Conservation (phyloP, 2,329 filamentous ascomycete species). For the Metarhizium anisopliae region DNA sequence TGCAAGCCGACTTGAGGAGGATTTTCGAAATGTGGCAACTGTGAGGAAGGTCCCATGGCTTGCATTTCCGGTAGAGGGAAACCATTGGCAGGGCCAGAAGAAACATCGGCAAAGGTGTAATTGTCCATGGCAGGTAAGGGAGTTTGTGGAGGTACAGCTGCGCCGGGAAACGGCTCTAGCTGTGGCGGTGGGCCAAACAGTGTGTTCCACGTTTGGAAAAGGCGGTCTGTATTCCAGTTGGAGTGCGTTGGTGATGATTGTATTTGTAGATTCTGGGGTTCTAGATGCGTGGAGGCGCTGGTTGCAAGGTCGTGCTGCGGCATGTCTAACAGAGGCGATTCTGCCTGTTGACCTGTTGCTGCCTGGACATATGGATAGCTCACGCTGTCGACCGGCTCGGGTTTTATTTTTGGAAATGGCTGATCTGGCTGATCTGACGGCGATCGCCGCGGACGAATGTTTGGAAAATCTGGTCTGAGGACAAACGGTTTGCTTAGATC, state of each 20-base stretch:
- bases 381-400: slow-evolving; percentile 28
- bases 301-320: neutral
- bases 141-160: neutral
- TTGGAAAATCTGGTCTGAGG: slow-evolving; percentile 78
- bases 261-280: slow-evolving; percentile 42
- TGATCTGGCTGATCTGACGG: slow-evolving; percentile 53
- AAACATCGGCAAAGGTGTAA: neutral
- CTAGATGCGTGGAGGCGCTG: slow-evolving; percentile 38
- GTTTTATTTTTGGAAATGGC: slow-evolving; percentile 29
- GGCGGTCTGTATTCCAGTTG: slow-evolving; percentile 75
- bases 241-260: slow-evolving; percentile 22
- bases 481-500: slow-evolving; percentile 79
- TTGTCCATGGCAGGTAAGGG: neutral
- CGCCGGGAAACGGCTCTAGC: slow-evolving; percentile 28
- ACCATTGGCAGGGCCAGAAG: slow-evolving; percentile 26
- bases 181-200: slow-evolving; percentile 69
- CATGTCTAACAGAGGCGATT: slow-evolving; percentile 52
- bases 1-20: slow-evolving; percentile 16
- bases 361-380: slow-evolving; percentile 52
- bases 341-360: slow-evolving; percentile 39
- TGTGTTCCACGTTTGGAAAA: slow-evolving; percentile 63
- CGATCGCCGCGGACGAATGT: slow-evolving; percentile 60
- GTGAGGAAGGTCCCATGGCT: slow-evolving; percentile 33
- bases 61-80: slow-evolving; percentile 41
- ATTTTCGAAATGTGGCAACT: slow-evolving; percentile 9